Evolutionary conservation across 305 asterid species (phyloP), one percentile per base, ranked within the genome.

Genomic region (Fraxinus floribunda): DNA sequence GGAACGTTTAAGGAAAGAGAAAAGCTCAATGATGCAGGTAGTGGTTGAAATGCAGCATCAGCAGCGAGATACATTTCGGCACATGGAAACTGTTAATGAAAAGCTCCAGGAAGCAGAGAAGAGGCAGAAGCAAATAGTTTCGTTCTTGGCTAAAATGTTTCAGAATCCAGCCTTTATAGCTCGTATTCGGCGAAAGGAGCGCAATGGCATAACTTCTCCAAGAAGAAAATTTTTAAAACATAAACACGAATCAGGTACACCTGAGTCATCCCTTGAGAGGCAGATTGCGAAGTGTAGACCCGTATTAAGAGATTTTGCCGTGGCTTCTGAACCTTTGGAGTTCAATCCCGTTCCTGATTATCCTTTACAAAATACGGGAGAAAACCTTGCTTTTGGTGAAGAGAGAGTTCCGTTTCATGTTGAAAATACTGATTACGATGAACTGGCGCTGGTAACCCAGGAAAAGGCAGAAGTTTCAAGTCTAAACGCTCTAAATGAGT

Each of bases 91-190:
- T 8, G 93, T 93, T 29, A 91, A 89, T 32, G 91, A 89, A 68
- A 91, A 95, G 86, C 93, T 95, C 55, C 90, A 88, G 77, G 89
- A 86, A 29, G 94, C 98, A 62, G 98, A 95, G 91, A 84, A 74
- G 75, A 86, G 90, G 80, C 98, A 95, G 91, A 93, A 93, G 82
- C 93, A 91, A 84, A 92, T 95, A 95, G 94, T 95, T 78, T 88
- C 95, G 0, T 93, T 93, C 93, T 80, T 95, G 88, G 97, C 93
- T 16, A 90, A 88, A 81, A 86, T 91, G 85, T 86, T 93, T 68
- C 91, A 88, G 78, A 92, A 90, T 84, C 94, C 96, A 0, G 24
- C 83, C 4, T 83, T 93, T 57, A 13, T 88, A 57, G 83, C 88
- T 71, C 90, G 87, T 70, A 82, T 95, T 64, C 86, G 80, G 82